phyloP scores from a whole-genome alignment of 2,329 filamentous ascomycete genomes.

The Calonectria ilicicola region DNA sequence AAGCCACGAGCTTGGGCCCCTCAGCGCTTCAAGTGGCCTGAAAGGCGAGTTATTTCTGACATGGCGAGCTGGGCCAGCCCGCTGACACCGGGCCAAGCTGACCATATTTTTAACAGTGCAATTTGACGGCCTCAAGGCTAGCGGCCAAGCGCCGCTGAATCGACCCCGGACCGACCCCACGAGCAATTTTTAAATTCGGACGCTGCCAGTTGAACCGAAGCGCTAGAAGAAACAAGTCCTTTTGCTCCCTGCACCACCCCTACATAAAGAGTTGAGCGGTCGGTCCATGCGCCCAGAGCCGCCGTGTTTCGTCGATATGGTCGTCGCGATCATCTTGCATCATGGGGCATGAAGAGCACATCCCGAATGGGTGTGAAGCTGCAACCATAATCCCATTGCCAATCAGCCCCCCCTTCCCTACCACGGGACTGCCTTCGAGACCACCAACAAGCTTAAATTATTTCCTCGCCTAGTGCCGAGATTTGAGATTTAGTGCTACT shows the following conservation, averaged over 20 bases:
- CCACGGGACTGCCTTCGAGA: not conserved
- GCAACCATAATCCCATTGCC: not conserved
- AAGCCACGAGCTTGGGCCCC: not conserved
- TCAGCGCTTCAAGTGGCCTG: not conserved
- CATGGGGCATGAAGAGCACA: not conserved
- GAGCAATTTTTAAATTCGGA: not conserved
- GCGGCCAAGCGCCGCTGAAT: not conserved
- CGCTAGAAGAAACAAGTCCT: not conserved
- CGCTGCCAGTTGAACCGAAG: not conserved
- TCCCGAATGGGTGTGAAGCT: not conserved
- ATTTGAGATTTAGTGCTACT: constrained; percentile 3
- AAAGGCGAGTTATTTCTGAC: not conserved
- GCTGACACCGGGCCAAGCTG: not conserved
- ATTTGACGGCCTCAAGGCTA: constrained; percentile 1
- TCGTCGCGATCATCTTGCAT: not conserved
- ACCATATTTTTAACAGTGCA: not conserved
- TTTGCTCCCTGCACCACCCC: not conserved
- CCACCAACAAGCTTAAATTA: not conserved
- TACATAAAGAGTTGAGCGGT: not conserved
- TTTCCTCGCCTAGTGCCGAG: not conserved
- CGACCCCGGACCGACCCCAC: not conserved
- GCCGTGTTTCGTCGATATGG: not conserved
- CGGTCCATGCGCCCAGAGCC: not conserved
- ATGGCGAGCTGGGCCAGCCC: not conserved
- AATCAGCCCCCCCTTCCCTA: not conserved